Percentiles rank a stretch among this genome's conserved stretches.
Evolutionary conservation across 1,284 basidiomycete genomes (phyloP).

Genomic region (Garcileccinum viscosum): DNA sequence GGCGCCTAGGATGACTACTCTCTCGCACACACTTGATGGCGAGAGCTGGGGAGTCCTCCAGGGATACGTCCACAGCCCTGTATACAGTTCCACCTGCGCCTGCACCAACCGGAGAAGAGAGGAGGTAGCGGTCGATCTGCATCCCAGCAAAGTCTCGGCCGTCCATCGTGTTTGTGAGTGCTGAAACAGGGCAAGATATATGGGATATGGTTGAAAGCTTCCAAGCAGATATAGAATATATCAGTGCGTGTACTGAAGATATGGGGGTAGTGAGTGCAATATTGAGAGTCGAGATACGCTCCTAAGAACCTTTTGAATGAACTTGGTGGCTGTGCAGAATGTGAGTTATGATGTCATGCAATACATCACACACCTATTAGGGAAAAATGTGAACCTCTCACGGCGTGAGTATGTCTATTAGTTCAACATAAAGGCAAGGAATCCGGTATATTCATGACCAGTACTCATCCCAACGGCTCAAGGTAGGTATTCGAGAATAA

Average conservation of each 20-base stretch:
- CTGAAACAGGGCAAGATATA: background rate
- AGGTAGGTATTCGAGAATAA: too few relatives aligned
- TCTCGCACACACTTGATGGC: background rate
- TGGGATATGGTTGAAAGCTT: background rate
- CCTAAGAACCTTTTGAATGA: too few relatives aligned
- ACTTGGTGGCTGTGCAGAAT: too few relatives aligned
- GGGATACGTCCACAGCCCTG: background rate
- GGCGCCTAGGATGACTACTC: background rate
- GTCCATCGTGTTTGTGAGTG: background rate
- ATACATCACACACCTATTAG: too few relatives aligned
- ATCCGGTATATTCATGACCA: too few relatives aligned
- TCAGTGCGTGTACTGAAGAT: background rate
- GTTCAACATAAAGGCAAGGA: too few relatives aligned
- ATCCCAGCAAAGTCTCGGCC: background rate
- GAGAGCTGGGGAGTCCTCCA: background rate
- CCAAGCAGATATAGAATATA: slow-evolving; percentile 48
- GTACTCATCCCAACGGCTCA: too few relatives aligned
- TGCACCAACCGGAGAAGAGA: background rate
- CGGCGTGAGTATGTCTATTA: too few relatives aligned
- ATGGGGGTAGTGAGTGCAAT: too few relatives aligned
- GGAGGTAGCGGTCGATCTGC: background rate
- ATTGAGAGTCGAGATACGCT: too few relatives aligned
- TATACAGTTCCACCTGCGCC: background rate
- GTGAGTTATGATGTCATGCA: too few relatives aligned
- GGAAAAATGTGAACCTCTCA: too few relatives aligned